These are phyloP conservation scores for Heterococcus sp. DNA, from an alignment of 108 stramenopile genomes.

Conservation along the genomic window DNA sequence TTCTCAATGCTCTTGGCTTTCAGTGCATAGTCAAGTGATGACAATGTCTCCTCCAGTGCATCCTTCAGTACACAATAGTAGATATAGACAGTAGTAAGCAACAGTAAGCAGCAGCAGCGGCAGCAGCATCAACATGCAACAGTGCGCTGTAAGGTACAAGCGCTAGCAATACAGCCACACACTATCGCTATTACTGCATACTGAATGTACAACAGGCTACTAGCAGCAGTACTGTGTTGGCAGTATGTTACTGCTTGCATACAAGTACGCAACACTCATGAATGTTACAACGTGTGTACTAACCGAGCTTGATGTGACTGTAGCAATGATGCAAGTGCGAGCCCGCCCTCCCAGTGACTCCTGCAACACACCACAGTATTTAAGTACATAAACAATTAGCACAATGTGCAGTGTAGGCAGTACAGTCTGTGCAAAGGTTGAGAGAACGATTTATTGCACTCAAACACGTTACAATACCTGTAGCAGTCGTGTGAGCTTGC, in stretches of 20 bases:
- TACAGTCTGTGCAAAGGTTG: background rate
- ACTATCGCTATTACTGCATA: background rate
- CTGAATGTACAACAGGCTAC: no score
- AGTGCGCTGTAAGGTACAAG: background rate
- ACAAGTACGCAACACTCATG: background rate
- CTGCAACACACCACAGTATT: background rate
- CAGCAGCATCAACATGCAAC: background rate
- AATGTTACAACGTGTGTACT: background rate
- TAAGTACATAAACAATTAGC: background rate
- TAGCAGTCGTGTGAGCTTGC: slow-evolving; percentile 65
- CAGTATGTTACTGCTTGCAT: background rate
- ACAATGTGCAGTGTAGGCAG: background rate
- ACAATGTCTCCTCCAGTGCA: slow-evolving; percentile 59
- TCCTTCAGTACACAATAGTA: slow-evolving; percentile 1
- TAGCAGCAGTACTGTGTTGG: background rate
- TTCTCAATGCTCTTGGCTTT: slow-evolving; percentile 65
- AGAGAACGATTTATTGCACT: background rate
- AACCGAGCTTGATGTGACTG: slow-evolving; percentile 55
- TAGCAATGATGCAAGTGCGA: slow-evolving; percentile 67
- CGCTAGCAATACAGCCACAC: background rate
- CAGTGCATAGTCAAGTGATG: slow-evolving; percentile 61
- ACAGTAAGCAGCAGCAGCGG: background rate
- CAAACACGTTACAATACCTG: background rate
- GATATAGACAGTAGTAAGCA: background rate
- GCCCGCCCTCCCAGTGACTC: slow-evolving; percentile 65